Percentiles rank a stretch among this genome's conserved stretches.
phyloP scores from a whole-genome alignment of 2,329 filamentous ascomycete genomes.

The Leptographium wingfieldii region DNA sequence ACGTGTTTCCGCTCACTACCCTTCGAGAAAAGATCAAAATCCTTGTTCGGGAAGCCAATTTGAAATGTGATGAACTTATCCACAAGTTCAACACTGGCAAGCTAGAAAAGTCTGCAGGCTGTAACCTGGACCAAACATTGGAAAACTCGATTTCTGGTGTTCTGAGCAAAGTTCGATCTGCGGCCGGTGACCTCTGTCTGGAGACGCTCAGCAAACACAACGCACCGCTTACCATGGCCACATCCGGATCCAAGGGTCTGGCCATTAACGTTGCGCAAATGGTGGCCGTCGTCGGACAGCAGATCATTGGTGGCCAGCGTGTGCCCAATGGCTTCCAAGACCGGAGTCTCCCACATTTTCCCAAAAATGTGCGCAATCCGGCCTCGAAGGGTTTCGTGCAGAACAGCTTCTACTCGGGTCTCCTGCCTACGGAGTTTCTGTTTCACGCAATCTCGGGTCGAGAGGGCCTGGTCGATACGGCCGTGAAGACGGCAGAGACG shows the following conservation, averaged over 20 bases:
- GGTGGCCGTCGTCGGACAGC: conserved; percentile 93
- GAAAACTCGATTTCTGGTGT: conserved; percentile 87
- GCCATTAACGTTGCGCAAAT: conserved; percentile 98
- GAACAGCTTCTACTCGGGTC: conserved; percentile 92
- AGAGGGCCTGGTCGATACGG: conserved; percentile 97
- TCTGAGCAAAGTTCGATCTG: conserved; percentile 80
- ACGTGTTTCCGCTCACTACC: conserved; percentile 71
- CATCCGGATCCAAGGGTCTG: conserved; percentile 91
- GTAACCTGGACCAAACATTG: conserved; percentile 81
- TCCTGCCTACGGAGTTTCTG: conserved; percentile 84
- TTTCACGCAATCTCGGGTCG: conserved; percentile 98
- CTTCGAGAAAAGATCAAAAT: conserved; percentile 61
- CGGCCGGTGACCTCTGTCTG: conserved; percentile 85
- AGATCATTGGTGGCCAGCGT: conserved; percentile 90
- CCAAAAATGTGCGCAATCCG: conserved; percentile 84
- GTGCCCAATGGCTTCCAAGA: conserved; percentile 95
- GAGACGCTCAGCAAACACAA: conserved; percentile 83
- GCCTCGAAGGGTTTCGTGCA: conserved; percentile 92
- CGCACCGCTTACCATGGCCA: conserved; percentile 90
- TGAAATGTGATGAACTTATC: conserved; percentile 72
- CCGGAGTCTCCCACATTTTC: conserved; percentile 85
- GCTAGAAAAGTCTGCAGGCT: conserved; percentile 75
- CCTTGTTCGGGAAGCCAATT: conserved; percentile 68
- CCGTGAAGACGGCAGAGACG: conserved; percentile 96
- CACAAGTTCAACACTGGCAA: conserved; percentile 66